Evolutionary conservation across 805 yeast genomes (phyloP).

Genomic region (Spathaspora passalidarum): DNA sequence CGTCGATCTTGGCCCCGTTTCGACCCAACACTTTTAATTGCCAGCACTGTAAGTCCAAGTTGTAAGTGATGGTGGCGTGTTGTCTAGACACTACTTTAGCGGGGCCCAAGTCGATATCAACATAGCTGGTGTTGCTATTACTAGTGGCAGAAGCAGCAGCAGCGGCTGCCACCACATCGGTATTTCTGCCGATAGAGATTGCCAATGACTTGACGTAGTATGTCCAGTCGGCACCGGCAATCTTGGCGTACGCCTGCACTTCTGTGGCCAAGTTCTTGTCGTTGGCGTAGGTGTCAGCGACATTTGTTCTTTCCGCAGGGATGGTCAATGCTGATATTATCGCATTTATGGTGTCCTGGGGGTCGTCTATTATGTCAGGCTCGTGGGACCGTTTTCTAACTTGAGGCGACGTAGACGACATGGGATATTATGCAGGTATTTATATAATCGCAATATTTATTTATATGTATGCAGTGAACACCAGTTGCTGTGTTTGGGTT

Average conservation of each 20-base stretch:
- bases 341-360: constrained; percentile 64
- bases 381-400: constrained; percentile 31
- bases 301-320: constrained; percentile 76
- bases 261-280: constrained; percentile 66
- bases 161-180: constrained; percentile 31
- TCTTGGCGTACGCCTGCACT: constrained; percentile 97
- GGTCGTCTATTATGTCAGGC: constrained; percentile 44
- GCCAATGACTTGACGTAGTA: constrained; percentile 79
- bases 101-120: constrained; percentile 92
- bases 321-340: constrained; percentile 66
- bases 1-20: constrained; percentile 91
- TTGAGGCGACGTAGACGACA: constrained; percentile 12
- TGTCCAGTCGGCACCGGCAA: constrained; percentile 93
- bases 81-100: constrained; percentile 93
- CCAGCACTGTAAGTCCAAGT: constrained; percentile 76
- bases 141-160: constrained; percentile 3
- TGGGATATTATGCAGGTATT: too few species aligned
- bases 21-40: constrained; percentile 80
- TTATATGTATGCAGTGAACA: too few species aligned
- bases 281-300: constrained; percentile 70
- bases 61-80: constrained; percentile 83
- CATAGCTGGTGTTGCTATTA: constrained; percentile 15
- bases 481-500: too few species aligned
- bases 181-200: constrained; percentile 83
- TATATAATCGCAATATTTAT: too few species aligned